Evolutionary conservation across 345 rosid genomes (phyloP).

Genomic region (Turritis glabra): DNA sequence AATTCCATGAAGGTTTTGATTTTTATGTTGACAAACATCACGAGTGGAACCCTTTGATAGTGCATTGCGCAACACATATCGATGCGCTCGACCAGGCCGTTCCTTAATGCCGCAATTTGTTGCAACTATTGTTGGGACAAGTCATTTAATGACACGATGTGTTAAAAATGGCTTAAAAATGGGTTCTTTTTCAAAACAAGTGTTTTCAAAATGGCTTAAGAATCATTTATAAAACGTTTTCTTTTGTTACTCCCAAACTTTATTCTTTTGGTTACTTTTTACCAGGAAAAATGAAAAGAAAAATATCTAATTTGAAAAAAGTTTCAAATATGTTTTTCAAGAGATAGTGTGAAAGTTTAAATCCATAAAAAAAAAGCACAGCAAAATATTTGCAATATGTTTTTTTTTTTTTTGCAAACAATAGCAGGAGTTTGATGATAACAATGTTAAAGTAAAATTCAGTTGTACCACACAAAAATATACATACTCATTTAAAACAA

Average conservation of each 20-base stretch:
- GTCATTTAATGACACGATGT: slow-evolving; percentile 9
- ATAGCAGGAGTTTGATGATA: background rate
- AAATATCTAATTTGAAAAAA: too few species aligned
- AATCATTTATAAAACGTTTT: background rate
- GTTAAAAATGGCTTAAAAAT: background rate
- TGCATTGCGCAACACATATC: background rate
- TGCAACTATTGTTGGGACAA: background rate
- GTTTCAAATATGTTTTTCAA: too few species aligned
- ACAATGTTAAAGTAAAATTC: background rate
- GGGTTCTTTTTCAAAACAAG: too few species aligned
- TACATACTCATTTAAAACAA: background rate
- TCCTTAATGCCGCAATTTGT: background rate
- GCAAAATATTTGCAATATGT: background rate
- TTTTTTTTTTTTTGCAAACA: background rate
- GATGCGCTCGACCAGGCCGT: slow-evolving; percentile 9
- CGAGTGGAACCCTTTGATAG: slow-evolving; percentile 7
- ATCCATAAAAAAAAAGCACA: background rate
- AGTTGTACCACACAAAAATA: background rate
- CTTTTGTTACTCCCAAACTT: background rate
- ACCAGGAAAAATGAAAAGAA: background rate
- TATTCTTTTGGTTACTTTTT: background rate
- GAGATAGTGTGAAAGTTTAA: background rate
- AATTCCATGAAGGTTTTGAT: slow-evolving; percentile 1
- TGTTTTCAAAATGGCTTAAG: background rate
- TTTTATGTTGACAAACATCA: background rate